phyloP scores from a whole-genome alignment of 495 filamentous ascomycete species.

The Penicillium silybi region DNA sequence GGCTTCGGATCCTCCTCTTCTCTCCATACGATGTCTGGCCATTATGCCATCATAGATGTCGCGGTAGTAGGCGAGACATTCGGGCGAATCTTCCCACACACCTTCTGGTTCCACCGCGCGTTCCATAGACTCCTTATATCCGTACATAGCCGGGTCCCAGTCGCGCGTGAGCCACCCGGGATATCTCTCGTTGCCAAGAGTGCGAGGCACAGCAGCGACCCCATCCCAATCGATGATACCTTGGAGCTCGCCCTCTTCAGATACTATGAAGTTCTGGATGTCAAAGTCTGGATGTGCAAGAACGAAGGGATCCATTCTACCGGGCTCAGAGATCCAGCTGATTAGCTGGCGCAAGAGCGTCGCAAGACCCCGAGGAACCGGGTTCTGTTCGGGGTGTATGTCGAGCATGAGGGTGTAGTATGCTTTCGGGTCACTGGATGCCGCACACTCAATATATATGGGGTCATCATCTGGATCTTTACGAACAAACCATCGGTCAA shows the following conservation, averaged over 20 bases:
- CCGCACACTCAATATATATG: constrained; percentile 10
- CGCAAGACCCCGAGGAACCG: constrained; percentile 10
- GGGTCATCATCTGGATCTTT: constrained; percentile 15
- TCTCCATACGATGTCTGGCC: constrained; percentile 1
- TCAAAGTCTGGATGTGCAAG: constrained; percentile 36
- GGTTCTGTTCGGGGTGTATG: constrained; percentile 5
- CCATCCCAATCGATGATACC: constrained; percentile 47
- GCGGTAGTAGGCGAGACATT: constrained; percentile 8
- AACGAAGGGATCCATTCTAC: constrained; percentile 21
- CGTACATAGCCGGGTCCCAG: constrained; percentile 31
- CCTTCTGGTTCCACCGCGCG: constrained; percentile 16
- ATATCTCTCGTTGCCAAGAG: constrained; percentile 17
- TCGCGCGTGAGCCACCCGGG: constrained; percentile 37
- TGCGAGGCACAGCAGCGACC: constrained; percentile 27
- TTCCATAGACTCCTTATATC: constrained; percentile 23
- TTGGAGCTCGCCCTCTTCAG: constrained; percentile 32
- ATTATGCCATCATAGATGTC: constrained; percentile 8
- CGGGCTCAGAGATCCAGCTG: constrained; percentile 12
- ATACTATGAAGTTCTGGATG: constrained; percentile 33
- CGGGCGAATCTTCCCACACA: constrained; percentile 24
- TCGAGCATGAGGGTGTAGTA: constrained; percentile 20
- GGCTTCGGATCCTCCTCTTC: background rate
- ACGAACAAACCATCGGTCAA: constrained; percentile 17
- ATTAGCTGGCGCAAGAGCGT: constrained; percentile 8
- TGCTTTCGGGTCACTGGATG: constrained; percentile 10